Conservation (phyloP, 2,329 filamentous ascomycete species). For the Fusarium coicis region DNA sequence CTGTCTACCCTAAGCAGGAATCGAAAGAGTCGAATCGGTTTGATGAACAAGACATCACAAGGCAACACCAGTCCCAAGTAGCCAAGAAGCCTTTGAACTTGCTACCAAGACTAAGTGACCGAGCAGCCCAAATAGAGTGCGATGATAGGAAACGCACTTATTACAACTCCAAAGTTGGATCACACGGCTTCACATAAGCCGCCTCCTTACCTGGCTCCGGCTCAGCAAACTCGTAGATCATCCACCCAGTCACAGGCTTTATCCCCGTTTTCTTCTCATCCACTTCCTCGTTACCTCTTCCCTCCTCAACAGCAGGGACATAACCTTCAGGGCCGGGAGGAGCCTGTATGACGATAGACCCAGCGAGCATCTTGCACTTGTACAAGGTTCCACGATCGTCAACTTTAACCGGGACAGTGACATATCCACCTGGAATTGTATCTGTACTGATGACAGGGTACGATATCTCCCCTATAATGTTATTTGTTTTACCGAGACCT, state of each 20-base stretch:
- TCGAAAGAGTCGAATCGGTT: background rate
- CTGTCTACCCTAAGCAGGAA: background rate
- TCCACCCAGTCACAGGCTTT: background rate
- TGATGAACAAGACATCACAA: background rate
- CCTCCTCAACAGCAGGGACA: background rate
- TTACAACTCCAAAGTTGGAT: background rate
- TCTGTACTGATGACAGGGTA: accelerated
- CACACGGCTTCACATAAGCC: background rate
- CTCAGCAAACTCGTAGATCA: background rate
- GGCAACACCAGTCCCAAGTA: background rate
- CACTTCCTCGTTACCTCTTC: accelerated
- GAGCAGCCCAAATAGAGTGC: too few species aligned
- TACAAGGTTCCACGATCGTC: accelerated
- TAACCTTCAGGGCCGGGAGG: background rate
- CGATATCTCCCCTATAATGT: accelerated
- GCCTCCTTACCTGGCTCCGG: background rate
- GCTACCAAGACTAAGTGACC: too few species aligned
- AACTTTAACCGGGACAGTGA: background rate
- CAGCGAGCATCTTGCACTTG: background rate
- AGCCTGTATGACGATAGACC: background rate
- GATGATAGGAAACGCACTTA: background rate
- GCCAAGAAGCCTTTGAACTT: background rate
- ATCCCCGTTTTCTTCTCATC: background rate
- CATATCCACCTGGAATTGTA: background rate
- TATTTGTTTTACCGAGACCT: background rate